These are phyloP conservation scores for Lyophyllum decastes DNA, from an alignment of 768 basidiomycete species.

Conservation along the genomic window DNA sequence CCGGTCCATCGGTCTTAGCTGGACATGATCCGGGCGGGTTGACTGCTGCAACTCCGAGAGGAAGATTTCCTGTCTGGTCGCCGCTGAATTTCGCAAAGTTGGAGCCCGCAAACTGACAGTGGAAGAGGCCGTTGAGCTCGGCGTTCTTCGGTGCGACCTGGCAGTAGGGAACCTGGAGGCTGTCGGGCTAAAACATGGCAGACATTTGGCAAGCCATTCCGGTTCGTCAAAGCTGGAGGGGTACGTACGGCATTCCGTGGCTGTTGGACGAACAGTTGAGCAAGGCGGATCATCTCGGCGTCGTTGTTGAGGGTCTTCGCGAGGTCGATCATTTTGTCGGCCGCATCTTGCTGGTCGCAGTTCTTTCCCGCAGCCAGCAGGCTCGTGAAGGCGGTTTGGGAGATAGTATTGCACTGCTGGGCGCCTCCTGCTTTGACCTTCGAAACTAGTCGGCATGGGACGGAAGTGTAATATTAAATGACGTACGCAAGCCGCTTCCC, in stretches of 20 bases:
- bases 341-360: slow-evolving; percentile 50
- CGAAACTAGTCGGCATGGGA: background rate
- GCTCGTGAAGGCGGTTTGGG: slow-evolving; percentile 43
- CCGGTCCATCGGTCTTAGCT: slow-evolving; percentile 41
- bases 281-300: slow-evolving; percentile 43
- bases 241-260: slow-evolving; percentile 48
- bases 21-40: slow-evolving; percentile 49
- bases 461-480: too few species aligned
- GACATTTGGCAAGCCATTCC: too few species aligned
- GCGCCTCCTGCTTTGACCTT: slow-evolving; percentile 47
- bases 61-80: slow-evolving; percentile 44
- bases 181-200: slow-evolving; percentile 35
- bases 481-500: slow-evolving; percentile 57
- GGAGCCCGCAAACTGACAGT: slow-evolving; percentile 48
- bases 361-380: slow-evolving; percentile 46
- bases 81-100: slow-evolving; percentile 43
- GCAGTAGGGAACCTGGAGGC: slow-evolving; percentile 49
- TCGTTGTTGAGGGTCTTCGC: slow-evolving; percentile 39
- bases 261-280: slow-evolving; percentile 52
- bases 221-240: background rate
- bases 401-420: slow-evolving; percentile 45
- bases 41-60: slow-evolving; percentile 41
- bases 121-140: slow-evolving; percentile 55
- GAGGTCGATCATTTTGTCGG: slow-evolving; percentile 53
- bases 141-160: slow-evolving; percentile 47